These are phyloP conservation scores for Sporothrix protearum DNA, from an alignment of 2,329 filamentous ascomycete species.

Conservation along the genomic window DNA sequence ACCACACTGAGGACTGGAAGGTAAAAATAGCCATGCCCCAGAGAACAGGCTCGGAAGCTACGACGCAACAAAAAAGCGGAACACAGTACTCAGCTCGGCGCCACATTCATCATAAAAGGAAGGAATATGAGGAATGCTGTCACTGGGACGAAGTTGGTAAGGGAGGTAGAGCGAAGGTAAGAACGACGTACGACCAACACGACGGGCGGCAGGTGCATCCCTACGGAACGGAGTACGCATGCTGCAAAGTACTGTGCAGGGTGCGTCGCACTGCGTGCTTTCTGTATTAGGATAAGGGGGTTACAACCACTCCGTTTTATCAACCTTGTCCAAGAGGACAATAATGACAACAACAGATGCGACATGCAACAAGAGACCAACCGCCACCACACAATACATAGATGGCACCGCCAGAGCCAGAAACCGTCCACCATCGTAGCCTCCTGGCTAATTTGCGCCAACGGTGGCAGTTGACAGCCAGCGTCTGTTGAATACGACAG, in stretches of 20 bases:
- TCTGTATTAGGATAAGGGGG: not conserved
- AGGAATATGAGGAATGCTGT: constrained; percentile 1
- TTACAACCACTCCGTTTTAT: not conserved
- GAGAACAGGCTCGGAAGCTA: not conserved
- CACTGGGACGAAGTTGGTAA: not conserved
- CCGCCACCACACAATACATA: no score
- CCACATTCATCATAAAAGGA: constrained; percentile 2
- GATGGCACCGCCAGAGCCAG: not conserved
- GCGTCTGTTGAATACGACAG: constrained; percentile 4
- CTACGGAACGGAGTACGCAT: not conserved
- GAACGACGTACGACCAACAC: not conserved
- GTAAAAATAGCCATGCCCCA: constrained; percentile 9
- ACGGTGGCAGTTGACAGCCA: not conserved
- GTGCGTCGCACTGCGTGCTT: not conserved
- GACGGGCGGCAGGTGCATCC: not conserved
- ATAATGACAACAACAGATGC: not conserved
- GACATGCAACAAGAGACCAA: not conserved
- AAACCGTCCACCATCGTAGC: not conserved
- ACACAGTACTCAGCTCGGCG: not conserved
- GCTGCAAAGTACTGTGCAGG: not conserved
- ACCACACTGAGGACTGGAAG: not conserved
- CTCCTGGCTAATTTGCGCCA: not conserved
- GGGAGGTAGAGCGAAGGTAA: not conserved
- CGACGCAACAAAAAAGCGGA: constrained; percentile 4
- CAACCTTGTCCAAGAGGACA: not conserved